Evolutionary conservation across 2,329 filamentous ascomycete genomes (phyloP).

Genomic region (Nothophaeocryptopus gaeumannii): DNA sequence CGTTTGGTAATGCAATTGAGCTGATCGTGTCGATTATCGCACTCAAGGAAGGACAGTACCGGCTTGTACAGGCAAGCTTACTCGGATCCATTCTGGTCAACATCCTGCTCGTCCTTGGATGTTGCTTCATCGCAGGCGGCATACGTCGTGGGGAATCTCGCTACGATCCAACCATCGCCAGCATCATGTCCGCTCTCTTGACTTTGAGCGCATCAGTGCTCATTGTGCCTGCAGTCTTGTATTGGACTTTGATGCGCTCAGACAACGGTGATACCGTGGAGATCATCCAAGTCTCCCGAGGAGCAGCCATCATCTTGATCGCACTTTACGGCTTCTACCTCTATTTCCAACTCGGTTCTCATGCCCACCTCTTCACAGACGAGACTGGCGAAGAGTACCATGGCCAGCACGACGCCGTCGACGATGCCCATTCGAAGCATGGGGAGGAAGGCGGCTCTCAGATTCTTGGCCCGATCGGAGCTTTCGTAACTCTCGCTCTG

Average conservation of each 20-base stretch:
- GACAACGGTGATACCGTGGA: constrained; percentile 41
- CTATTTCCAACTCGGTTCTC: constrained; percentile 53
- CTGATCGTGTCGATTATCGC: constrained; percentile 88
- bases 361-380: constrained; percentile 46
- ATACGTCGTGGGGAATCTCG: constrained; percentile 42
- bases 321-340: constrained; percentile 54
- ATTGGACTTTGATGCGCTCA: constrained; percentile 43
- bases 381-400: constrained; percentile 27
- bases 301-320: constrained; percentile 52
- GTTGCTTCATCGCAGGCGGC: constrained; percentile 52
- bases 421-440: constrained; percentile 9
- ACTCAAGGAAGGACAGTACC: constrained; percentile 76
- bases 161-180: constrained; percentile 73
- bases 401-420: constrained; percentile 18
- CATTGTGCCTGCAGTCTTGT: constrained; percentile 54
- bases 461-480: constrained; percentile 44
- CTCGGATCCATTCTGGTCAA: constrained; percentile 93
- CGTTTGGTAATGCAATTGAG: constrained; percentile 77
- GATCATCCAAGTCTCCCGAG: constrained; percentile 51
- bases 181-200: constrained; percentile 66
- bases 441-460: constrained; percentile 28
- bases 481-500: constrained; percentile 44
- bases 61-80: constrained; percentile 97
- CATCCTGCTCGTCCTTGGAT: constrained; percentile 65
- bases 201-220: constrained; percentile 53